These are phyloP conservation scores for Coprinopsis cinerea DNA, from an alignment of 768 basidiomycete genomes.

Conservation along the genomic window DNA sequence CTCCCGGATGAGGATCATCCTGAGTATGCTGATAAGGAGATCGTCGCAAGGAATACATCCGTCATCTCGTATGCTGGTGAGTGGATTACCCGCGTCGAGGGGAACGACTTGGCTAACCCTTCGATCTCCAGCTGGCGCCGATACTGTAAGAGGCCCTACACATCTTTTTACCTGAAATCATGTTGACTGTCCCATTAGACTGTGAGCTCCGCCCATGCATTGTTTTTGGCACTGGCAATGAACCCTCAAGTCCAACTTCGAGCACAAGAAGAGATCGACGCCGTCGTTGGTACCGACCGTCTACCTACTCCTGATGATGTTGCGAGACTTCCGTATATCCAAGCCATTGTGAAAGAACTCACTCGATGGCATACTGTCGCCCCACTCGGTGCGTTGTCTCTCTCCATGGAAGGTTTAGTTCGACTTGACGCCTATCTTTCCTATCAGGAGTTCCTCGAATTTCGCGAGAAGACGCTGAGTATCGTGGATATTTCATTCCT, in stretches of 20 bases:
- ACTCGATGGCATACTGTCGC: conserved; percentile 27
- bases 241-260: conserved; percentile 28
- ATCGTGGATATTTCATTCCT: conserved; percentile 26
- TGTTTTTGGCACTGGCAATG: conserved; percentile 30
- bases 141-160: conserved; percentile 15
- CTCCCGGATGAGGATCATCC: neutral
- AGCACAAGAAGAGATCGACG: conserved; percentile 34
- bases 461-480: conserved; percentile 8
- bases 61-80: neutral
- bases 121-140: conserved; percentile 20
- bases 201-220: conserved; percentile 25
- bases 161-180: neutral
- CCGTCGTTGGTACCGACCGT: conserved; percentile 25
- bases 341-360: conserved; percentile 30
- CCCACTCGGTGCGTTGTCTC: conserved; percentile 24
- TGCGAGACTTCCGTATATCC: conserved; percentile 26
- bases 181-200: conserved; percentile 14
- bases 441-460: neutral
- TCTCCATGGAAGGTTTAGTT: neutral
- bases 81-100: neutral
- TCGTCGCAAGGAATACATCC: neutral
- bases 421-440: neutral
- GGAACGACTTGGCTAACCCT: neutral
- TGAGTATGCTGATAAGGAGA: neutral
- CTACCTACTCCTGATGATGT: conserved; percentile 30